These are phyloP conservation scores for Raffaelea deltoideospora DNA, from an alignment of 2,329 filamentous ascomycete species.

Conservation along the genomic window DNA sequence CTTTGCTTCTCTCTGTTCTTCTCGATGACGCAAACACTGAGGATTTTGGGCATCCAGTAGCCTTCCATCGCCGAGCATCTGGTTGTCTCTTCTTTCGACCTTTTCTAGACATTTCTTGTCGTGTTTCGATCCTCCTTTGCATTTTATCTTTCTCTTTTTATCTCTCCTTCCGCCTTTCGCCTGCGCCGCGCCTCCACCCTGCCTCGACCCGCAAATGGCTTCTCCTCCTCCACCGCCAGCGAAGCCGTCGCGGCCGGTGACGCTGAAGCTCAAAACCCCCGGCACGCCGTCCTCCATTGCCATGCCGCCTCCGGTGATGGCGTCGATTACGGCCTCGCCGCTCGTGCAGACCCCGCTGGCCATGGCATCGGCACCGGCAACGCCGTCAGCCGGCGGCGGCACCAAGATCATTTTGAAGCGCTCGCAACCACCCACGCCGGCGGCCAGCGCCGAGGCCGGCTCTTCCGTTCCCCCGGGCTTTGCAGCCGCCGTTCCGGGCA, in stretches of 20 bases:
- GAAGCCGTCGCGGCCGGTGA: conserved; percentile 8
- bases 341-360: conserved; percentile 6
- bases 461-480: not conserved
- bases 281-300: not conserved
- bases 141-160: not conserved
- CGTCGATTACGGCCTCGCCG: conserved; percentile 4
- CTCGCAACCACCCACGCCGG: conserved; percentile 15
- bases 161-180: not conserved
- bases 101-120: not conserved
- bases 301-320: not conserved
- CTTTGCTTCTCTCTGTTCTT: not conserved
- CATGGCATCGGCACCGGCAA: conserved; percentile 9
- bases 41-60: too few species aligned
- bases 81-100: not conserved
- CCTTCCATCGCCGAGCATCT: too few species aligned
- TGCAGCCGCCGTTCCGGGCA: not conserved
- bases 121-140: not conserved
- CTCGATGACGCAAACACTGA: not conserved
- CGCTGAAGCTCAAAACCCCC: conserved; percentile 8
- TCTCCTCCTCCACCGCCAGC: conserved; percentile 5
- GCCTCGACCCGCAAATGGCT: conserved; percentile 3
- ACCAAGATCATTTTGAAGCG: conserved; percentile 14
- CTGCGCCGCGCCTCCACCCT: not conserved
- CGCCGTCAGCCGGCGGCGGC: conserved; percentile 6
- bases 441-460: conserved; percentile 13